phyloP scores from a whole-genome alignment of 1,284 basidiomycete species.

The Waitea zeae region DNA sequence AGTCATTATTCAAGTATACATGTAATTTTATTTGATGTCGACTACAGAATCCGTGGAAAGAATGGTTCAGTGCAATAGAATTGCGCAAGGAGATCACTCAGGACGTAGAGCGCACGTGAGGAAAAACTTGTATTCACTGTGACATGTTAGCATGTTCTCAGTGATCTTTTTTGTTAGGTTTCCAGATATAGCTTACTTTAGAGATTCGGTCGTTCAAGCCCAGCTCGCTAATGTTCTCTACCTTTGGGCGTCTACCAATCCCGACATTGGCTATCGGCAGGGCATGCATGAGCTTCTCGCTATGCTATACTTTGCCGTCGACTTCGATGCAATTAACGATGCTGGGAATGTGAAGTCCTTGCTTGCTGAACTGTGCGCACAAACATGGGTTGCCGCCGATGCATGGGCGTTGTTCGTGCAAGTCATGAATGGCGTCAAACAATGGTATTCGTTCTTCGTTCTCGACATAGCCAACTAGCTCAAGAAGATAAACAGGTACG shows the following conservation, averaged over 20 bases:
- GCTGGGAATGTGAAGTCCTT: slow-evolving; percentile 13
- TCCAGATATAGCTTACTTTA: slow-evolving; percentile 83
- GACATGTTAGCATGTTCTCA: slow-evolving; percentile 1
- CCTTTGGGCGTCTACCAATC: slow-evolving; percentile 60
- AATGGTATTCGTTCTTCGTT: too few species aligned
- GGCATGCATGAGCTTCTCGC: slow-evolving; percentile 95
- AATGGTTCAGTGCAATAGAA: slow-evolving; percentile 81
- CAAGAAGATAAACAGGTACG: too few species aligned
- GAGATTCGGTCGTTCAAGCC: slow-evolving; percentile 52
- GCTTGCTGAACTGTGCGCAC: slow-evolving; percentile 43
- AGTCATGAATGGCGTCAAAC: slow-evolving; percentile 60
- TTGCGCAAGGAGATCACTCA: slow-evolving; percentile 75
- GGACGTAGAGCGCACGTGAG: slow-evolving; percentile 84
- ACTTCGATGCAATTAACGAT: slow-evolving; percentile 49
- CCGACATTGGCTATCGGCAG: slow-evolving; percentile 77
- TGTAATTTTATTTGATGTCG: slow-evolving; percentile 5
- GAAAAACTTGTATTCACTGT: slow-evolving; percentile 8
- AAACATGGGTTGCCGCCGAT: slow-evolving; percentile 64
- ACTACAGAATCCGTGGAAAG: slow-evolving; percentile 75
- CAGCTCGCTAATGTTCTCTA: slow-evolving; percentile 77
- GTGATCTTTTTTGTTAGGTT: slow-evolving; percentile 30
- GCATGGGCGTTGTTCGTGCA: slow-evolving; percentile 66
- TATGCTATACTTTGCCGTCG: slow-evolving; percentile 64
- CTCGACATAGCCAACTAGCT: too few species aligned
- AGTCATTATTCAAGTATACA: slow-evolving; percentile 7